These are phyloP conservation scores for Ilex paraguariensis DNA, from an alignment of 305 asterid species.

Conservation along the genomic window DNA sequence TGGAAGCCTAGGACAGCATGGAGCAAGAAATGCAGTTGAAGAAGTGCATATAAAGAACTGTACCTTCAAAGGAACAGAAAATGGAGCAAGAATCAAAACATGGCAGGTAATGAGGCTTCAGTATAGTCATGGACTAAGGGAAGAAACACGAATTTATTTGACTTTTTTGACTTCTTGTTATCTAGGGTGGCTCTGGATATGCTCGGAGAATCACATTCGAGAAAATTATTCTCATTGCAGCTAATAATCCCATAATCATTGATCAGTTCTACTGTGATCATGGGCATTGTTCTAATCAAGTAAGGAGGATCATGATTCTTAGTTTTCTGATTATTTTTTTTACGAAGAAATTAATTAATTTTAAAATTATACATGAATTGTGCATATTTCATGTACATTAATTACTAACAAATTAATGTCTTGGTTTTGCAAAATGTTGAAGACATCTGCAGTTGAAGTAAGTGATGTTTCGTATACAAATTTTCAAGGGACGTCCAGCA, in stretches of 20 bases:
- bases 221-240: constrained; percentile 42
- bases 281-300: constrained; percentile 27
- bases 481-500: constrained; percentile 1
- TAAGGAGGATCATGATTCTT: constrained; percentile 1
- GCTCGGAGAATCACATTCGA: constrained; percentile 47
- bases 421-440: background rate
- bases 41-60: constrained; percentile 47
- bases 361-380: no score
- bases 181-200: constrained; percentile 54
- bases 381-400: no score
- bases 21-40: constrained; percentile 49
- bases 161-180: background rate
- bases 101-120: constrained; percentile 34
- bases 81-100: constrained; percentile 63
- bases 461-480: background rate
- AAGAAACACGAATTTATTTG: background rate
- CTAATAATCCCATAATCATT: constrained; percentile 47
- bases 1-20: constrained; percentile 49
- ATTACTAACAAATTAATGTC: no score
- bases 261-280: constrained; percentile 63
- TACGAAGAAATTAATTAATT: no score
- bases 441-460: constrained; percentile 3
- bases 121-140: background rate
- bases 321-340: constrained; percentile 23
- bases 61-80: constrained; percentile 38